Evolutionary conservation across 345 rosid species (phyloP), one percentile per base, ranked within the genome.

Genomic region (Triadica sebifera): DNA sequence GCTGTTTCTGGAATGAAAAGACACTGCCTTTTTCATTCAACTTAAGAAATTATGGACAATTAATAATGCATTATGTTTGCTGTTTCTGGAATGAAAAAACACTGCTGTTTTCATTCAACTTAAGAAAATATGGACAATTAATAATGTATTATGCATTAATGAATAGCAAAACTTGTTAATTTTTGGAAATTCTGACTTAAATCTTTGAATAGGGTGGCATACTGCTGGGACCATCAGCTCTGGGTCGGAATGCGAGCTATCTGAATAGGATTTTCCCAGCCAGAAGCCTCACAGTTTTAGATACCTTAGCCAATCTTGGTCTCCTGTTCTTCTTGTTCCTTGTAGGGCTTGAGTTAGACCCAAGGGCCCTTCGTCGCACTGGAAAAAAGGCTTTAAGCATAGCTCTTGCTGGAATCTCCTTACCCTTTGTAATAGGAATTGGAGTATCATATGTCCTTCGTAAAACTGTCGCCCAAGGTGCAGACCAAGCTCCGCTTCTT

Each of bases 301-400:
- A 93, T 58, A 90, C 98, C 2, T 24, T 93, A 55, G 93, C 96
- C 39, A 89, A 88, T 69, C 84, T 93, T 25, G 98, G 94, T 61
- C 96, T 93, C 56, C 85, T 90, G 34, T 89, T 89, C 84, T 93
- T 90, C 74, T 77, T 93, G 55, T 93, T 93, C 81, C 89, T 90
- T 3, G 87, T 87, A 0, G 97, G 96, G 34, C 84, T 90, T 4
- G 96, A 89, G 70, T 74, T 93, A 38, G 91, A 93, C 68, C 83
- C 45, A 0, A 80, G 46, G 19, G 75, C 93, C 29, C 74, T 93
- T 65, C 86, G 87, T 13, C 85, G 85, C 12, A 87, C 93, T 1
- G 89, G 93, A 15, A 88, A 82, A 72, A 88, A 81, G 67, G 92
- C 89, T 7, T 57, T 90, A 0, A 19, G 87, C 85, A 88, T 90